Evolutionary conservation across 306 rosid genomes (phyloP).

Genomic region (Cicer judaicum): DNA sequence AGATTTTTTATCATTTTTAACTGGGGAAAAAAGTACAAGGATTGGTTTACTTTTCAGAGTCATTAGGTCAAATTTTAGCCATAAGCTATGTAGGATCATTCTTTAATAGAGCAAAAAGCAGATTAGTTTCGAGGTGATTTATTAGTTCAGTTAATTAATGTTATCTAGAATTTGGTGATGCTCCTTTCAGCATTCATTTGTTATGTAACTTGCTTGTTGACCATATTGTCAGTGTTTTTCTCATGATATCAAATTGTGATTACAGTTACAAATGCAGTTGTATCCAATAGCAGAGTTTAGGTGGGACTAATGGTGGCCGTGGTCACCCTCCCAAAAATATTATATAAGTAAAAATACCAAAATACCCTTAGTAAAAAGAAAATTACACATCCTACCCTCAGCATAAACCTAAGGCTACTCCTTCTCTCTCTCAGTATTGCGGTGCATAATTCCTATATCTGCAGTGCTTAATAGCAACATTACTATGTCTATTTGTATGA

Average conservation of each 20-base stretch:
- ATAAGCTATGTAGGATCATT: conserved; percentile 30
- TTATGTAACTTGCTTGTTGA: not conserved
- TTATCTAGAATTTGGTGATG: not conserved
- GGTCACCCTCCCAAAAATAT: no score
- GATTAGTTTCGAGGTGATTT: not conserved
- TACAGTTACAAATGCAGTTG: not conserved
- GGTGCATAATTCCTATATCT: no score
- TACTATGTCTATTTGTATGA: no score
- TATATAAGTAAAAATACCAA: no score
- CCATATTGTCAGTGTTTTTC: not conserved
- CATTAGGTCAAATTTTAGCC: conserved; percentile 3
- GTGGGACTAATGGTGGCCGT: no score
- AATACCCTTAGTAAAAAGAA: no score
- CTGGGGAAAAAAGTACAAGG: not conserved
- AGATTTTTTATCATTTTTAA: conserved; percentile 29
- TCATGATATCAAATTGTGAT: not conserved
- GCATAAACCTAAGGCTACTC: no score
- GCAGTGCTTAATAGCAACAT: no score
- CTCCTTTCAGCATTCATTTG: not conserved
- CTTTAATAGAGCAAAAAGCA: conserved; percentile 5
- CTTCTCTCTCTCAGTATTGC: no score
- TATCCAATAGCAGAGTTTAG: not conserved
- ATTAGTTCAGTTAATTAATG: not conserved
- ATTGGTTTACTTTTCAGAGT: not conserved
- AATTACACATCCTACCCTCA: no score